Conservation (phyloP, 2,329 filamentous ascomycete genomes). For the Neofusicoccum sp. region DNA sequence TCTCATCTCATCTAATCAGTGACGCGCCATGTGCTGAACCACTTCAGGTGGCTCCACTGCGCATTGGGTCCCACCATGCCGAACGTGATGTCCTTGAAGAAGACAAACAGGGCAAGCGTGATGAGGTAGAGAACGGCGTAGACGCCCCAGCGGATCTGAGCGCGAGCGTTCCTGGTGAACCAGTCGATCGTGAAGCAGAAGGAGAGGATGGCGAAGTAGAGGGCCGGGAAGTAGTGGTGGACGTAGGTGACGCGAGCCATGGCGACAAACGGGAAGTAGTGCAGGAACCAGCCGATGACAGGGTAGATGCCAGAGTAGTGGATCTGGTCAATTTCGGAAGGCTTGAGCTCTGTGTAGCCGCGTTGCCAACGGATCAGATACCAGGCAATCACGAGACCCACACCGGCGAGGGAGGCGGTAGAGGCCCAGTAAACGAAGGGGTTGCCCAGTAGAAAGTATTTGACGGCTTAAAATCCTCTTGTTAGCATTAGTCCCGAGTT, state of each 20-base stretch:
- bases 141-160: slow-evolving; percentile 62
- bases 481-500: slow-evolving; percentile 41
- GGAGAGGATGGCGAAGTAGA: slow-evolving; percentile 93
- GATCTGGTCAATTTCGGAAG: slow-evolving; percentile 83
- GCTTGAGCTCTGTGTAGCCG: slow-evolving; percentile 79
- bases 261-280: slow-evolving; percentile 92
- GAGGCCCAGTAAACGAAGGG: slow-evolving; percentile 95
- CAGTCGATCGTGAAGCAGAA: slow-evolving; percentile 89
- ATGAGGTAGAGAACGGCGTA: slow-evolving; percentile 72
- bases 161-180: slow-evolving; percentile 66
- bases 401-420: slow-evolving; percentile 72
- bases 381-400: slow-evolving; percentile 72
- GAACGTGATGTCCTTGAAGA: slow-evolving; percentile 93
- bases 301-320: slow-evolving; percentile 93
- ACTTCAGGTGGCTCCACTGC: slow-evolving; percentile 89
- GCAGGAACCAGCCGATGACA: slow-evolving; percentile 88
- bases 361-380: slow-evolving; percentile 95
- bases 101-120: slow-evolving; percentile 78
- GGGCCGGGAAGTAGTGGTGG: slow-evolving; percentile 97
- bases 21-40: slow-evolving; percentile 85
- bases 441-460: slow-evolving; percentile 98
- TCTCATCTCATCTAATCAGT: slow-evolving; percentile 53
- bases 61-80: slow-evolving; percentile 85
- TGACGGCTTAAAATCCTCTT: slow-evolving; percentile 50
- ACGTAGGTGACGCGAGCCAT: slow-evolving; percentile 99